Evolutionary conservation across 2,329 filamentous ascomycete species (phyloP), one percentile per base, ranked within the genome.

Genomic region (Didymosphaeria variabile): DNA sequence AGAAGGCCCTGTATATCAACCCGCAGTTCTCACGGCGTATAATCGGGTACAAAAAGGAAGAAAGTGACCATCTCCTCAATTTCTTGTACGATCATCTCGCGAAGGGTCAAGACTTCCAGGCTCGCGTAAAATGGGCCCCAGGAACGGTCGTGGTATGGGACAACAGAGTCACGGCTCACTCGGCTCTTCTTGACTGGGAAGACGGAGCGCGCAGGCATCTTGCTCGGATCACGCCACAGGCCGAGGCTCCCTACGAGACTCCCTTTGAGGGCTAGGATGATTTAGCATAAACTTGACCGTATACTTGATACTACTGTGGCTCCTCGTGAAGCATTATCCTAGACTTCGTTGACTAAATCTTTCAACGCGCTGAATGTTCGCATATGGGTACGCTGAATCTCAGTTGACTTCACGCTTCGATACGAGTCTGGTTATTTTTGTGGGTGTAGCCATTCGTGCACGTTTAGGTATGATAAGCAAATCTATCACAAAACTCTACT

Each of bases 71-170:
- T 51, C 81, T 94, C 10, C 83, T 94, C 60, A 91, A 92, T 71
- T 93, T 93, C 81, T 79, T 94, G 17, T 93, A 89, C 74, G 87
- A 92, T 71, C 91, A 93, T 71, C 87, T 93, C 55, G 89, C 88
- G 0, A 84, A 86, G 44, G 89, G 89, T 21, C 87, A 89, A 53
- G 91, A 93, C 72, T 87, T 93, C 75, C 91, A 94, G 68, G 84
- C 84, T 5, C 86, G 91, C 26, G 85, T 97, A 53, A 91, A 90
- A 76, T 96, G 92, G 92, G 88, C 88, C 68, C 84, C 87, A 46
- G 86, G 87, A n/a, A 94, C 91, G 0, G 92, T 96, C 1, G 91
- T 95, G 1, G 88, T 94, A 0, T 96, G 92, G 92, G 92, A 95
- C 76, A 95, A 94, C 80, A 84, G 92, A 34, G 87, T 94, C 0